phyloP scores from a whole-genome alignment of 2,329 filamentous ascomycete species.

The Penicillium sp. region DNA sequence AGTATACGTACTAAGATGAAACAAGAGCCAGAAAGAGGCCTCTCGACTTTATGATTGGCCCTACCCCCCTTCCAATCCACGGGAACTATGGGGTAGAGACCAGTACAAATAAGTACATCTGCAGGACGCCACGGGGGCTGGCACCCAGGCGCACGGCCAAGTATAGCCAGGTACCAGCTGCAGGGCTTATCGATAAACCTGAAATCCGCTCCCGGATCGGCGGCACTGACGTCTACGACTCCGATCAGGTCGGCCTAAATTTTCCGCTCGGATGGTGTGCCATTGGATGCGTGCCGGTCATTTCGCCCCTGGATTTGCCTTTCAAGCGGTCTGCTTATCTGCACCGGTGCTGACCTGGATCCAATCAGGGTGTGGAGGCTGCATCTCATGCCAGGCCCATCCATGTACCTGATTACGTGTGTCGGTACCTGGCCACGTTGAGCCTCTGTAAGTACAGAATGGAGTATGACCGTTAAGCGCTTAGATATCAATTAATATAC shows the following conservation, averaged over 20 bases:
- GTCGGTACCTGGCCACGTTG: conserved; percentile 22
- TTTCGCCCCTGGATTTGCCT: conserved; percentile 20
- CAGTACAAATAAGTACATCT: conserved; percentile 28
- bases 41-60: too few species aligned
- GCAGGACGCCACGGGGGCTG: conserved; percentile 19
- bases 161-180: conserved; percentile 27
- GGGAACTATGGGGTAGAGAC: not conserved
- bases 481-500: too few species aligned
- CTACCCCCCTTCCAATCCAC: too few species aligned
- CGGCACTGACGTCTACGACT: conserved; percentile 24
- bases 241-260: not conserved
- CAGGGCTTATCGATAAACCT: conserved; percentile 27
- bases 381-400: conserved; percentile 13
- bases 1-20: too few species aligned
- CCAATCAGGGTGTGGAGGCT: conserved; percentile 13
- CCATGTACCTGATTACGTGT: conserved; percentile 20
- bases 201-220: conserved; percentile 2
- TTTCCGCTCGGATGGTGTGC: not conserved
- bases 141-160: conserved; percentile 14
- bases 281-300: too few species aligned
- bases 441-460: not conserved
- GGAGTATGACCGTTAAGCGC: too few species aligned
- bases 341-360: not conserved
- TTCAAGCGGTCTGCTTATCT: conserved; percentile 22
- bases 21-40: too few species aligned